Evolutionary conservation across 768 basidiomycete species (phyloP).

Genomic region (Suillus subaureus): DNA sequence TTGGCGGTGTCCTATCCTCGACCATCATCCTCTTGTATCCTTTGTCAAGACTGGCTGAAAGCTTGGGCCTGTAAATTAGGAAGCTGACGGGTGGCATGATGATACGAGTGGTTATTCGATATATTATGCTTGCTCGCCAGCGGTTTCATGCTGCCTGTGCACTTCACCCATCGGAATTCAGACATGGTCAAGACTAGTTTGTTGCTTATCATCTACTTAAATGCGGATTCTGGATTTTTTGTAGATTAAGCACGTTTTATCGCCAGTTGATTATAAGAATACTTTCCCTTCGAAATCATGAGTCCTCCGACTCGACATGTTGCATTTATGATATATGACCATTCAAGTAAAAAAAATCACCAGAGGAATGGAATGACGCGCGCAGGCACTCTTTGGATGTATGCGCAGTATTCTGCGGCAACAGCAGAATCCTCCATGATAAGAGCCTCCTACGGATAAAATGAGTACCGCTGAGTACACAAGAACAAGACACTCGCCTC

Average conservation of each 20-base stretch:
- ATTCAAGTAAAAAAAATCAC: slow-evolving; percentile 16
- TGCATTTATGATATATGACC: not conserved
- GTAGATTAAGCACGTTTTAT: not conserved
- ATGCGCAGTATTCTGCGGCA: slow-evolving; percentile 30
- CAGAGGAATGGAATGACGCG: slow-evolving; percentile 35
- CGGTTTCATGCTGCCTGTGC: no score
- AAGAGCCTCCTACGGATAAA: slow-evolving; percentile 27
- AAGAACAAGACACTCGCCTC: slow-evolving; percentile 27
- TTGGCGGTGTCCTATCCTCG: not conserved
- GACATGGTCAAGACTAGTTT: not conserved
- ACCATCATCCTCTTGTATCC: not conserved
- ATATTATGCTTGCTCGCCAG: no score
- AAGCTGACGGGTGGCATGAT: not conserved
- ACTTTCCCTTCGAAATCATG: not conserved
- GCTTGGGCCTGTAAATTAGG: not conserved
- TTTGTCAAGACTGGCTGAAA: not conserved
- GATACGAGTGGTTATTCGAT: no score
- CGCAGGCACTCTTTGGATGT: slow-evolving; percentile 30
- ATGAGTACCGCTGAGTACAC: not conserved
- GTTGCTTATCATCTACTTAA: not conserved
- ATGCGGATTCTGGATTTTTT: not conserved
- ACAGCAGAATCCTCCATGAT: slow-evolving; percentile 27
- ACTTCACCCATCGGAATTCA: no score
- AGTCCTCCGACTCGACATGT: not conserved
- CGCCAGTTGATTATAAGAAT: not conserved